Base-by-base conservation (phyloP, 169 alveolate species). In the Eimeria zaria region DNA sequence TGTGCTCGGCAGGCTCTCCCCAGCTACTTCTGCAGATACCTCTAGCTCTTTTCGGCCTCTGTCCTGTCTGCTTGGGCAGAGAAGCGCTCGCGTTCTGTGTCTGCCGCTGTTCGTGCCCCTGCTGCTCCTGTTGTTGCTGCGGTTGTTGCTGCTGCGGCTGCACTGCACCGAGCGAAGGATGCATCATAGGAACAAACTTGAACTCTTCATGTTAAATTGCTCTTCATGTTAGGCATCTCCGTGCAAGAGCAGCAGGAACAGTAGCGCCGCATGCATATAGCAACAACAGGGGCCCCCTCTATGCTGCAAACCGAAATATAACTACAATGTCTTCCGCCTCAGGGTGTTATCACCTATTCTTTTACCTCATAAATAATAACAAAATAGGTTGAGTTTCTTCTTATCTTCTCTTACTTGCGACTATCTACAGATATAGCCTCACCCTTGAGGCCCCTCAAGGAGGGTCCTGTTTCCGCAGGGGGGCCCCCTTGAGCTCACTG, bases 61-160 rank as follows among this genome's bases (percentile, higher is more conserved):
- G 83, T 39, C 18, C 53, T 73, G 83, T 1, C 55, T 73, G 83
- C 39, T 73, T 4, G 5, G 18, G 36, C 33, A 1, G 48, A 14
- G 78, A 69, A 69, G 78, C 78, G 18, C 48, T 33, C 78, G 16
- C 48, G 18, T 16, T 58, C 78, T 69, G 48, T 11, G 11, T 22
- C 51, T 71, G 55, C 30, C 14, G 83, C 83, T 73, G 83, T 2
- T 36, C 55, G 30, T 73, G 83, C 20, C 53, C 16, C 83, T 39
- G 83, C 85, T 74, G 78, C 20, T 71, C 24, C 62, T 41, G 24
- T 39, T 41, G 85, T 1, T 30, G 58, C 58, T 74, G 62, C 36
- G 20, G 85, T 33, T 78, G 88, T 46, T 78, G 69, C n/a, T 78
- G 60, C 60, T 51, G 88, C 88, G 44, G 88, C 88, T 78, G 64